A percentile compares a stretch with the other conserved stretches of the same genome.
Evolutionary conservation across 352 stramenopile genomes (phyloP).

Genomic region (Elongisporangium senticosum): DNA sequence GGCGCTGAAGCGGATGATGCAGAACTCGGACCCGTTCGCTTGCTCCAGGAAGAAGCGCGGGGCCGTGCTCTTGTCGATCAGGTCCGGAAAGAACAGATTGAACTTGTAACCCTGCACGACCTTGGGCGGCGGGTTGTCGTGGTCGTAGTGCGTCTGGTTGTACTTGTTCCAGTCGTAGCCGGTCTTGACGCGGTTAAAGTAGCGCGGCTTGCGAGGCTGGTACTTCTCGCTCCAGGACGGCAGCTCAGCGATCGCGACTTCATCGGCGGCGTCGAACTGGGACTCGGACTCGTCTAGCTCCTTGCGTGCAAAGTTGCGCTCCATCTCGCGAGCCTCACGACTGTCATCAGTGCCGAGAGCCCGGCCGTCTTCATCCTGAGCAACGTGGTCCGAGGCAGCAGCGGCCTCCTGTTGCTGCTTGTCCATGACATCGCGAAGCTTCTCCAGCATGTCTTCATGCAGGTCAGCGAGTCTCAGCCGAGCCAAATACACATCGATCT

Average conservation of each 20-base stretch:
- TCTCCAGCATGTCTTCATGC: conserved; percentile 93
- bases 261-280: conserved; percentile 86
- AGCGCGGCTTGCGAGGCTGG: conserved; percentile 95
- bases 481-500: conserved; percentile 91
- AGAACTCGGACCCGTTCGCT: conserved; percentile 92
- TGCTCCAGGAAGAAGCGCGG: conserved; percentile 95
- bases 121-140: conserved; percentile 99
- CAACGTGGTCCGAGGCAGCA: conserved; percentile 14
- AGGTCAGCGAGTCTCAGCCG: conserved; percentile 84
- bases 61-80: conserved; percentile 95
- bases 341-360: conserved; percentile 36
- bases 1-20: conserved; percentile 97
- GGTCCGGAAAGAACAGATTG: conserved; percentile 99
- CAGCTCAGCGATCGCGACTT: conserved; percentile 69
- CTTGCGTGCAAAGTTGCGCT: conserved; percentile 51
- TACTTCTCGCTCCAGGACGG: conserved; percentile 96
- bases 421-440: conserved; percentile 89
- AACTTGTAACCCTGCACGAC: conserved; percentile 99
- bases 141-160: conserved; percentile 99
- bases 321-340: conserved; percentile 58
- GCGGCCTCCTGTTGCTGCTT: conserved; percentile 42
- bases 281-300: conserved; percentile 66
- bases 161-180: conserved; percentile 99
- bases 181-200: conserved; percentile 99
- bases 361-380: conserved; percentile 21